Evolutionary conservation across 306 rosid species (phyloP).

Genomic region (Medicago arabica): DNA sequence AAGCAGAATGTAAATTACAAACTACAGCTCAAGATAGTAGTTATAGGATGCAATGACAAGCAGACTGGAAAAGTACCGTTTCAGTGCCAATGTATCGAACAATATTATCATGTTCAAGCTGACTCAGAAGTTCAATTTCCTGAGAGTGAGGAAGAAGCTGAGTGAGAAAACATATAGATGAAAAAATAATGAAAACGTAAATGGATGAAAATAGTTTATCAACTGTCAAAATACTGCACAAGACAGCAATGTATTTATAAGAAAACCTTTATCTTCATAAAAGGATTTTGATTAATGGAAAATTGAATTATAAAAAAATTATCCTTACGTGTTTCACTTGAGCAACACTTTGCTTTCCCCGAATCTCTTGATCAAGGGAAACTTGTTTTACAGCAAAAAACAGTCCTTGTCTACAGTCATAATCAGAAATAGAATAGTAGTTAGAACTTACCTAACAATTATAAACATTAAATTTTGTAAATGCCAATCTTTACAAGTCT

Average conservation of each 20-base stretch:
- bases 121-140: slow-evolving; percentile 93
- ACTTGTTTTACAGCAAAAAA: slow-evolving; percentile 97
- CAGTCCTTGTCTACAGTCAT: slow-evolving; percentile 63
- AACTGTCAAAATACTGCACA: slow-evolving; percentile 20
- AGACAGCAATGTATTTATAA: slow-evolving; percentile 8
- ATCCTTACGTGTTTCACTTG: slow-evolving; percentile 80
- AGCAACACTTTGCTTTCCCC: slow-evolving; percentile 80
- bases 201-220: no score
- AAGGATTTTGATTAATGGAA: slow-evolving; percentile 27
- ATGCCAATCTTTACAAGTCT: slow-evolving; percentile 12
- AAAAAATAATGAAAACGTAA: slow-evolving; percentile 37
- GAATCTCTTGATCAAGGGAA: slow-evolving; percentile 86
- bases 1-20: slow-evolving; percentile 4
- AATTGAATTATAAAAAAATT: slow-evolving; percentile 4
- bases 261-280: slow-evolving; percentile 3
- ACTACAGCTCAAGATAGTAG: slow-evolving; percentile 26
- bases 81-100: slow-evolving; percentile 87
- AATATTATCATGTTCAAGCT: slow-evolving; percentile 90
- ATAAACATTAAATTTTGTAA: slow-evolving; percentile 25
- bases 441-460: slow-evolving; percentile 19
- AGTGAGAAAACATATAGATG: slow-evolving; percentile 39
- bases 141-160: slow-evolving; percentile 43
- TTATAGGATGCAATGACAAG: slow-evolving; percentile 20
- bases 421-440: slow-evolving; percentile 8
- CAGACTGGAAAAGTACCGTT: slow-evolving; percentile 59